Evolutionary conservation across 305 asterid species (phyloP).

Genomic region (Caryopteris hybrid): DNA sequence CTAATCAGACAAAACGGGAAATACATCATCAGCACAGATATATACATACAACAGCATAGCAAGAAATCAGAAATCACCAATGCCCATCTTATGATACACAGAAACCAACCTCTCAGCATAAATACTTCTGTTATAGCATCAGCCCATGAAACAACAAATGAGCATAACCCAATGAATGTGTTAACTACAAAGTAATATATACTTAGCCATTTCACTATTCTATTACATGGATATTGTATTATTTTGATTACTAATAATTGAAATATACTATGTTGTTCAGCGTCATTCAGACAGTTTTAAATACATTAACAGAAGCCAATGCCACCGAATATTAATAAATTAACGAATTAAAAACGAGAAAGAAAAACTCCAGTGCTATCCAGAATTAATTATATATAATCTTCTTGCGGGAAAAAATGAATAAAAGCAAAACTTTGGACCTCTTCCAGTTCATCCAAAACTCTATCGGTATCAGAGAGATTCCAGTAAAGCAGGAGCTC

Average conservation of each 20-base stretch:
- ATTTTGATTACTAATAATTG: not conserved
- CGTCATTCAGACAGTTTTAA: not conserved
- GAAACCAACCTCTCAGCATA: not conserved
- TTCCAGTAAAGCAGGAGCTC: conserved; percentile 96
- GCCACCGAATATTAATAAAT: not conserved
- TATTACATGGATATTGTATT: not conserved
- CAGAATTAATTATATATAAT: not conserved
- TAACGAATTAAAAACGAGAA: not conserved
- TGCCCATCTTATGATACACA: not conserved
- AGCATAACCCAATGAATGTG: not conserved
- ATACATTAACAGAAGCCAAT: not conserved
- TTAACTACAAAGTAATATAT: not conserved
- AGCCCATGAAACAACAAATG: not conserved
- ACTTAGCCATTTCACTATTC: not conserved
- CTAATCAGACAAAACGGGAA: conserved; percentile 29
- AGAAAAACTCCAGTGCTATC: not conserved
- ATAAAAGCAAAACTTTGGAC: conserved; percentile 25
- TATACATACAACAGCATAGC: not conserved
- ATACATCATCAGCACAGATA: not conserved
- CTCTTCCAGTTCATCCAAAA: conserved; percentile 93
- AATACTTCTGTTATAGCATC: not conserved
- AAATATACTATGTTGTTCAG: not conserved
- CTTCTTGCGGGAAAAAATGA: no score
- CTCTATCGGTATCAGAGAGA: conserved; percentile 86
- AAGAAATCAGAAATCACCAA: not conserved